Evolutionary conservation across 257 asterid genomes (phyloP), one percentile per base, ranked within the genome.

Genomic region (Gentiana macrophylla): DNA sequence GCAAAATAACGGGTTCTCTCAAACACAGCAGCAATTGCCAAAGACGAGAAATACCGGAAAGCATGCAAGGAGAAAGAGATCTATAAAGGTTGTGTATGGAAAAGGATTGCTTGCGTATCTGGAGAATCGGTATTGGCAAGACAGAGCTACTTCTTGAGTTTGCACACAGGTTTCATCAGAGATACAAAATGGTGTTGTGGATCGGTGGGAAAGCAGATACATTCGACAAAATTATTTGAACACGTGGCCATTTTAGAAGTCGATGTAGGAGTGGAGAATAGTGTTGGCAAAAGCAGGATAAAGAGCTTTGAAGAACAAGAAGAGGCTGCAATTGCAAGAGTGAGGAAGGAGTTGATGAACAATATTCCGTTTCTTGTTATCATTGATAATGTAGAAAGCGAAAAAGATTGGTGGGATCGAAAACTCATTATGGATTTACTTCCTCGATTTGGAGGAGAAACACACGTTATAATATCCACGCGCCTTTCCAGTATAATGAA

Each of bases 401-500:
- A 92, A 70, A 92, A 88, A 70, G 97, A 92, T 52, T 92, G 97
- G 97, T 92, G 99, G 99, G 97, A 86, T 51, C 87, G 77, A 64
- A 92, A 77, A 74, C 88, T 79, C 11, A 67, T 92, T 49, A 88
- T 92, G 95, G 97, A 92, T 67, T 77, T 92, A 37, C 81, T 92
- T 8, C 99, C 94, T 61, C 84, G 94, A 49, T 92, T 83, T 57
- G 95, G 97, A 1, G 97, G 95, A 32, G 97, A 83, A 77, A 75
- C 99, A 0, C 99, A 88, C 57, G 97, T 87, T 12, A 73, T 92
- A 24, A 79, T 92, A 59, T 72, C 95, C 60, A 88, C 97, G 9
- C 83, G 94, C 32, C 70, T 77, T 63, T 56, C 97, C 44, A 81
- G 79, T 37, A 60, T 85, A 50, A 81, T 88, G 94, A 85, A 88